phyloP scores from a whole-genome alignment of 192 early-diverging fungal species.

The Coemansia javaensis region DNA sequence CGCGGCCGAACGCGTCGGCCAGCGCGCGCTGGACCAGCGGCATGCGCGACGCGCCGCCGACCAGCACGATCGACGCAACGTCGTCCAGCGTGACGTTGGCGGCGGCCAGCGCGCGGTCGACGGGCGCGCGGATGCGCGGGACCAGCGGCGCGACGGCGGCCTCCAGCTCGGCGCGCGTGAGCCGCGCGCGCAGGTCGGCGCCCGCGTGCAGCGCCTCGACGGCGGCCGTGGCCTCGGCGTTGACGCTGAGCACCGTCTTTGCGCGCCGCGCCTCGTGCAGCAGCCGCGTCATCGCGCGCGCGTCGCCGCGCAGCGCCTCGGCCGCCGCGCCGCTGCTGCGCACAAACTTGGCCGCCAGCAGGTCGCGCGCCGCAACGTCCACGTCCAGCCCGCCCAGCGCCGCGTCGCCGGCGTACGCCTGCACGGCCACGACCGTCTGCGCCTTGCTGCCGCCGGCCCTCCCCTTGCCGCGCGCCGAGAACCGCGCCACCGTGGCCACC shows the following conservation, averaged over 20 bases:
- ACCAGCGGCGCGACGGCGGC: slow-evolving; percentile 57
- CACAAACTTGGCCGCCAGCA: slow-evolving; percentile 74
- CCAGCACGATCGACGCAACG: slow-evolving; percentile 84
- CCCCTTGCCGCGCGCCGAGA: slow-evolving; percentile 54
- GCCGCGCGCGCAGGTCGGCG: slow-evolving; percentile 70
- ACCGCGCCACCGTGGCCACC: slow-evolving; percentile 78
- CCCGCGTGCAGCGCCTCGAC: slow-evolving; percentile 86
- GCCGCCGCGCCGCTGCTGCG: slow-evolving; percentile 45
- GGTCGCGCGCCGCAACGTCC: slow-evolving; percentile 76
- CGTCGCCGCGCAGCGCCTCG: slow-evolving; percentile 57
- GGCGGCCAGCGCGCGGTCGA: slow-evolving; percentile 64
- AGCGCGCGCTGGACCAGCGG: slow-evolving; percentile 79
- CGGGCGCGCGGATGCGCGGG: slow-evolving; percentile 64
- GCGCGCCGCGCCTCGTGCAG: slow-evolving; percentile 92
- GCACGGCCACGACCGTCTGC: slow-evolving; percentile 69
- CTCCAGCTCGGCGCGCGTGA: slow-evolving; percentile 83
- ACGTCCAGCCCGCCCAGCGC: slow-evolving; percentile 84
- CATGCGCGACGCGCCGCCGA: slow-evolving; percentile 88
- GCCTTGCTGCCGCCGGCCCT: slow-evolving; percentile 56
- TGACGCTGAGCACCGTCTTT: slow-evolving; percentile 95
- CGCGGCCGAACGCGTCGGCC: slow-evolving; percentile 63
- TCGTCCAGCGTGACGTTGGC: slow-evolving; percentile 64
- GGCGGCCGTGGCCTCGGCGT: slow-evolving; percentile 78
- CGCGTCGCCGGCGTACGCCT: slow-evolving; percentile 74
- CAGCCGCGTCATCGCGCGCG: slow-evolving; percentile 83